Evolutionary conservation across 495 filamentous ascomycete genomes (phyloP), one percentile per base, ranked within the genome.

Genomic region (Tuber calosporum): DNA sequence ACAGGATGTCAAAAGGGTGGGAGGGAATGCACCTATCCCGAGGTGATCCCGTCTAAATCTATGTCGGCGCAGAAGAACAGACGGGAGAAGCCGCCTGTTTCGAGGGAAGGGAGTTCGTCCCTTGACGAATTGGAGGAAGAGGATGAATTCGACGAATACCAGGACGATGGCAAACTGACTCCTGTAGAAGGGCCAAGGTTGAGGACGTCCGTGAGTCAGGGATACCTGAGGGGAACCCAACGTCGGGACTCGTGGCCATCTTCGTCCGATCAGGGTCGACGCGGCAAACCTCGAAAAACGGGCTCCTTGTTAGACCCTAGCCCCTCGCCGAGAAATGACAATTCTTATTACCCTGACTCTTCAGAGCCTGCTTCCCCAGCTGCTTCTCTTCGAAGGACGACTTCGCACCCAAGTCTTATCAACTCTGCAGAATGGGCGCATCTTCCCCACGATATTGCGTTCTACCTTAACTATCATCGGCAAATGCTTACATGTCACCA

Each of bases 401-500:
- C 68, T 45, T 75, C 72, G 30, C 81, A 82, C 45, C 80, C 77
- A 67, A 74, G 75, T 34, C 72, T 75, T 45, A 34, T 76, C 4
- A 80, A 73, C 73, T 74, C 73, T 6, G 41, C 69, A 4, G 72
- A 74, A 53, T 83, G 83, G 82, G 77, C 83, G 38, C 83, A 83
- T 75, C 77, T 85, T 36, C 77, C 80, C 13, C 75, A 87, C 48
- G 92, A 96, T 80, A 74, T 95, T 48, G 88, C 89, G 48, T 93
- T 90, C 76, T 94, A 94, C 81, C 84, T 98, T 58, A 85, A 87
- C 68, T 97, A 92, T 82, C 90, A 92, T 80, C 86, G 86, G 71
- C 88, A 92, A 45, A 87, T 89, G 74, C 84, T 99, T 68, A 91
- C 88, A 8, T 85, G 89, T 80, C 88, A 92, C 72, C 94, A 96